Conservation (phyloP, 805 yeast genomes). For the Suhomyces sp. region DNA sequence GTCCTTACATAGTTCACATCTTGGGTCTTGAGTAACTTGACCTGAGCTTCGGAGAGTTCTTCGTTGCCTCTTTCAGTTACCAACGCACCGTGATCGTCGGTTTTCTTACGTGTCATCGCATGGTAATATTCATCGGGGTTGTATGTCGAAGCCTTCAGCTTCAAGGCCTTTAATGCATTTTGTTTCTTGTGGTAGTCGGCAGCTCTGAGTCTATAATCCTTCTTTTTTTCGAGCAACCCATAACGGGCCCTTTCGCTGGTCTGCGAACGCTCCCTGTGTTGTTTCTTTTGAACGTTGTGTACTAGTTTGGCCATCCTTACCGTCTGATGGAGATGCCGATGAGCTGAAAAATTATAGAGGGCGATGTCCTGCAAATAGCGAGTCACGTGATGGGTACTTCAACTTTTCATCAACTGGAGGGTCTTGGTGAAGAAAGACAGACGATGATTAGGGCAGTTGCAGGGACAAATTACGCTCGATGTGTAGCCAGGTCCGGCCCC, state of each 20-base stretch:
- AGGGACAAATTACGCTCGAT: not conserved
- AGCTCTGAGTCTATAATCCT: slow-evolving; percentile 49
- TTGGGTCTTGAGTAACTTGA: slow-evolving; percentile 81
- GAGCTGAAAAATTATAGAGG: slow-evolving; percentile 1
- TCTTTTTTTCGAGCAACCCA: slow-evolving; percentile 90
- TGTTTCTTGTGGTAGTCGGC: slow-evolving; percentile 57
- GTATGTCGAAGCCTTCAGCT: slow-evolving; percentile 65
- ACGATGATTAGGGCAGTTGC: not conserved
- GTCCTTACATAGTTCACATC: slow-evolving; percentile 85
- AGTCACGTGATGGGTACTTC: not conserved
- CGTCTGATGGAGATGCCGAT: slow-evolving; percentile 4
- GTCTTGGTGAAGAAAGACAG: not conserved
- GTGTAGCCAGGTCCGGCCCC: not conserved
- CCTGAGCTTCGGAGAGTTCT: slow-evolving; percentile 66
- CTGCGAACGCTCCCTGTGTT: slow-evolving; percentile 93
- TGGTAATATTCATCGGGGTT: slow-evolving; percentile 97
- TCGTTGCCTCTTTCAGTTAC: slow-evolving; percentile 64
- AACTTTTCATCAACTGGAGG: not conserved
- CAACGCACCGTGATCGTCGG: slow-evolving; percentile 69
- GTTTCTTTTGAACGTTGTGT: slow-evolving; percentile 92
- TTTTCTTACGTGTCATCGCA: slow-evolving; percentile 73
- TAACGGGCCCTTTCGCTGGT: slow-evolving; percentile 65
- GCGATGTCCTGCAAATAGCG: not conserved
- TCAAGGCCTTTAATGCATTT: slow-evolving; percentile 65
- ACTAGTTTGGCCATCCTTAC: slow-evolving; percentile 67